Evolutionary conservation across 352 stramenopile genomes (phyloP).

Genomic region (Phytophthora tubulina): DNA sequence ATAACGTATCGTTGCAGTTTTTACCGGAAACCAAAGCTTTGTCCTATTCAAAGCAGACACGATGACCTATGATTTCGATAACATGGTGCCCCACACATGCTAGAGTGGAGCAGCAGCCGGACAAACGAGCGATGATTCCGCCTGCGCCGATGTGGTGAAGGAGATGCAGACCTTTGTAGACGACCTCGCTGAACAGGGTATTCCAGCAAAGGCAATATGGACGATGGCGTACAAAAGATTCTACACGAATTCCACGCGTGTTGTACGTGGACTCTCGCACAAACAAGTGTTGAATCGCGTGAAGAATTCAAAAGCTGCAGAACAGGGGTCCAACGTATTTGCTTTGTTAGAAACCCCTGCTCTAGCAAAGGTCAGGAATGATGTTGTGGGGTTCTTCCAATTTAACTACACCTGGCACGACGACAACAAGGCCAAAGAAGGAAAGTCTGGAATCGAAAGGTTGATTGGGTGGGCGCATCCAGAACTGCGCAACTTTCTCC

Average conservation of each 20-base stretch:
- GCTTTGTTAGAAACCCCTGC: background rate
- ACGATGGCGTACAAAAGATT: background rate
- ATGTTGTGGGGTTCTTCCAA: constrained; percentile 1
- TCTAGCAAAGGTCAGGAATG: background rate
- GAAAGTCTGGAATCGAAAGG: background rate
- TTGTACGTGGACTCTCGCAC: background rate
- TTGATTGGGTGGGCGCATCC: constrained; percentile 5
- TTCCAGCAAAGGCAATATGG: background rate
- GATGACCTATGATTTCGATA: constrained; percentile 1
- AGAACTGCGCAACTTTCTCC: constrained; percentile 5
- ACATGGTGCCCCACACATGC: constrained; percentile 1
- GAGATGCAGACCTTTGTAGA: constrained; percentile 5
- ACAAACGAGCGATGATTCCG: background rate
- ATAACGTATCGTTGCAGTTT: background rate
- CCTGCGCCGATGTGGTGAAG: background rate
- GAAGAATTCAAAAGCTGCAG: background rate
- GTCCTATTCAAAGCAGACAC: background rate
- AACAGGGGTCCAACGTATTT: background rate
- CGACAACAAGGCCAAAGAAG: background rate
- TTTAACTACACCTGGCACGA: constrained; percentile 10
- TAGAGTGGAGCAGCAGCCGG: background rate
- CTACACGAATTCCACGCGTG: background rate
- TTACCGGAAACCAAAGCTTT: background rate
- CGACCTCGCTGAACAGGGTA: background rate
- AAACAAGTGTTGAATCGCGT: background rate